A percentile compares a stretch with the other conserved stretches of the same genome.
These are phyloP conservation scores for Paxillus involutus DNA, from an alignment of 768 basidiomycete genomes.

Conservation along the genomic window DNA sequence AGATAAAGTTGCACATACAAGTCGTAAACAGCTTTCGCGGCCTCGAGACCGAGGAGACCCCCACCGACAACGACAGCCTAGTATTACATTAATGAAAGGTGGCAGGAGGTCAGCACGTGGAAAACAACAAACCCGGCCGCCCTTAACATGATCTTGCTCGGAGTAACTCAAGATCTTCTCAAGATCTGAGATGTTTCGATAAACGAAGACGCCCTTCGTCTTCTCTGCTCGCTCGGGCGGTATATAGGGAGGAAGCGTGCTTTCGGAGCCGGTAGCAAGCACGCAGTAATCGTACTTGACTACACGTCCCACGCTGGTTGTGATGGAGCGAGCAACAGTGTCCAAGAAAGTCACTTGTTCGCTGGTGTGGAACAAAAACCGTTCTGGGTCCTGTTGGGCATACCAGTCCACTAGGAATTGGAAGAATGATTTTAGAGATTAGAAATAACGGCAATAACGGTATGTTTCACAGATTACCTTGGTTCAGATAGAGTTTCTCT, in stretches of 20 bases:
- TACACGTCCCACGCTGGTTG: constrained; percentile 43
- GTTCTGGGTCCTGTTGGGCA: constrained; percentile 51
- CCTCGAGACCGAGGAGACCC: constrained; percentile 71
- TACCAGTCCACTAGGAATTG: constrained; percentile 52
- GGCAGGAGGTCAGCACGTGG: neutral
- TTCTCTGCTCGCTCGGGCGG: constrained; percentile 36
- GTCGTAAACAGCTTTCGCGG: constrained; percentile 71
- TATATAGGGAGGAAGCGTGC: constrained; percentile 60
- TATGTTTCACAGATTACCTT: constrained; percentile 21
- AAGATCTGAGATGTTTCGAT: constrained; percentile 70
- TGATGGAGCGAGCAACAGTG: constrained; percentile 40
- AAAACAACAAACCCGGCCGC: constrained; percentile 18
- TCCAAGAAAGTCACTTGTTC: constrained; percentile 46
- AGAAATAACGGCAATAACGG: neutral
- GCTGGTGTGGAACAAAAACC: constrained; percentile 52
- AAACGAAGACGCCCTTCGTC: constrained; percentile 64
- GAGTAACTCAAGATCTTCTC: constrained; percentile 63
- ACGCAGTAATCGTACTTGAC: constrained; percentile 62
- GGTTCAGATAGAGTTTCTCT: constrained; percentile 60
- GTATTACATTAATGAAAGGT: neutral
- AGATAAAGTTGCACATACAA: constrained; percentile 28
- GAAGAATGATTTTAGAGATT: neutral
- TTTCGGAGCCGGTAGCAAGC: constrained; percentile 69
- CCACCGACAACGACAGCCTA: constrained; percentile 57
- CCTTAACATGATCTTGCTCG: constrained; percentile 41